Base-by-base conservation (phyloP, 2,329 filamentous ascomycete species). In the Colletotrichum tamarilloi region DNA sequence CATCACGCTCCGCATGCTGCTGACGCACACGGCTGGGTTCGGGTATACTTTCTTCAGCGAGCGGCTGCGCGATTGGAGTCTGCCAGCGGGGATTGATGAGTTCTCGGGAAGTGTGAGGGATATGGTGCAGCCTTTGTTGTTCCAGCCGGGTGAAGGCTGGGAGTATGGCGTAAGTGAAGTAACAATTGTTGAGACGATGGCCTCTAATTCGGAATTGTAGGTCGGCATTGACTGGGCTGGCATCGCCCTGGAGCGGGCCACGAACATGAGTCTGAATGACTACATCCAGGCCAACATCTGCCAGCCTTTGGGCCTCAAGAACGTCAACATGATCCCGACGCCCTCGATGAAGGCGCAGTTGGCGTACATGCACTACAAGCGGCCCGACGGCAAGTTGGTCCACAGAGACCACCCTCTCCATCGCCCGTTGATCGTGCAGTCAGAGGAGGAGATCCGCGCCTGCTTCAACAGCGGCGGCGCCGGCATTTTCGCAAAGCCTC, bases 131-230 rank as follows among this genome's bases (percentile, higher is more conserved):
- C 89, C 91, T 1, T 79, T 94, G 19, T 79, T 92, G 1, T 90
- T 91, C 75, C 90, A 93, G 75, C 92, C 92, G 0, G 91, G 91
- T 0, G 85, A 87, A 28, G 83, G 83, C 3, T 93, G 90, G 88
- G 85, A 89, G 69, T 93, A 93, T 26, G 88, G 88, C 0, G 86
- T 89, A 79, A 82, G 84, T 81, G 8, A 11, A 11, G 3, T n/a
- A n/a, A n/a, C n/a, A n/a, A n/a, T n/a, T n/a, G n/a, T 4, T 0
- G n/a, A 24, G 16, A 24, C 1, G 1, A 14, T 56, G 74, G 12
- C 46, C 19, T 14, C 12, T 58, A 16, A 91, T 16, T 12, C 19
- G 88, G 88, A 82, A 82, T 7, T 79, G 80, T 12, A 73, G 70
- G 26, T 70, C 2, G 57, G 59, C 2, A 82, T 89, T 9, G 88